phyloP scores from a whole-genome alignment of 805 yeast genomes.

The Spathaspora girioi region DNA sequence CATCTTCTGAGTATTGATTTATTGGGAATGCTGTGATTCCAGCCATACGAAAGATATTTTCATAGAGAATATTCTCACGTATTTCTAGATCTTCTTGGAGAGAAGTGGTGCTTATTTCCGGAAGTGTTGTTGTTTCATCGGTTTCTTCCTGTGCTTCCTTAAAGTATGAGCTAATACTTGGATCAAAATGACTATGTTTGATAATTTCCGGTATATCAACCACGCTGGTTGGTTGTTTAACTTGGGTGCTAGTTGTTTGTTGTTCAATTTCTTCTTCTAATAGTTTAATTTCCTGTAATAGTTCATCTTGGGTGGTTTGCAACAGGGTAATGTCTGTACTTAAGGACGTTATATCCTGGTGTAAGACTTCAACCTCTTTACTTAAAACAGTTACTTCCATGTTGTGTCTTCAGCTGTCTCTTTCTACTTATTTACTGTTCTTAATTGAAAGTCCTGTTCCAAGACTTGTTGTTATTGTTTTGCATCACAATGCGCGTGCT shows the following conservation, averaged over 20 bases:
- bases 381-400: slow-evolving; percentile 2
- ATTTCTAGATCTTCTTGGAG: slow-evolving; percentile 8
- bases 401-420: too few relatives aligned
- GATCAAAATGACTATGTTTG: slow-evolving; percentile 27
- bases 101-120: not conserved
- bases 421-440: too few relatives aligned
- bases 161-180: slow-evolving; percentile 23
- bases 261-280: slow-evolving; percentile 5
- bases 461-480: not conserved
- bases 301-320: slow-evolving; percentile 7
- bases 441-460: too few relatives aligned
- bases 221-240: not conserved
- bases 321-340: slow-evolving; percentile 15
- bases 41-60: slow-evolving; percentile 45
- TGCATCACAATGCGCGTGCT: not conserved
- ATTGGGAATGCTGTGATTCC: slow-evolving; percentile 53
- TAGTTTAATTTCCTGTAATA: slow-evolving; percentile 9
- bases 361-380: slow-evolving; percentile 14
- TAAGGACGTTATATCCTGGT: slow-evolving; percentile 17
- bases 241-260: not conserved
- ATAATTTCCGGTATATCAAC: slow-evolving; percentile 16
- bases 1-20: slow-evolving; percentile 26
- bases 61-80: slow-evolving; percentile 35
- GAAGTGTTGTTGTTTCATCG: not conserved
- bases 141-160: not conserved